Conservation (phyloP, 1,284 basidiomycete species). For the Leccinum subrobustum region DNA sequence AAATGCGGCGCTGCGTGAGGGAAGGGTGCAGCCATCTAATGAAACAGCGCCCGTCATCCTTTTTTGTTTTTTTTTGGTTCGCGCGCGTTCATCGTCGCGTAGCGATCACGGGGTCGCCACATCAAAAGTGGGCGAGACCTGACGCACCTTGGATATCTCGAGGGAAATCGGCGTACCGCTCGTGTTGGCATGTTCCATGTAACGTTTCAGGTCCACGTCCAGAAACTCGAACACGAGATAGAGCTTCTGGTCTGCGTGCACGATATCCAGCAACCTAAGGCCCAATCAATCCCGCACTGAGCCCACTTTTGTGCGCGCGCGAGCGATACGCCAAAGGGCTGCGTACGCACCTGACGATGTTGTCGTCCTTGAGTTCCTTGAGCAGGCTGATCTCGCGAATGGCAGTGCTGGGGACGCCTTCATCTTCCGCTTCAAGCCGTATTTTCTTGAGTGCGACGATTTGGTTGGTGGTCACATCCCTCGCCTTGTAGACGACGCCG, state of each 20-base stretch:
- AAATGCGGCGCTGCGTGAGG: slow-evolving; percentile 1
- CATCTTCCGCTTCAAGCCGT: slow-evolving; percentile 95
- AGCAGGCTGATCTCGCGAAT: slow-evolving; percentile 97
- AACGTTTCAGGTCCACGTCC: slow-evolving; percentile 93
- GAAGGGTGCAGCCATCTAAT: slow-evolving; percentile 7
- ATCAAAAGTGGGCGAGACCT: neutral
- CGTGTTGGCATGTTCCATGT: slow-evolving; percentile 87
- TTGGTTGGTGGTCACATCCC: slow-evolving; percentile 69
- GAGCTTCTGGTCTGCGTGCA: slow-evolving; percentile 95
- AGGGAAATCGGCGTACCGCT: slow-evolving; percentile 68
- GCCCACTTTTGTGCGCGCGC: slow-evolving; percentile 6
- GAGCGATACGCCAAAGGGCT: neutral
- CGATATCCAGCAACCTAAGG: slow-evolving; percentile 89
- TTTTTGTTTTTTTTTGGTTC: slow-evolving; percentile 6
- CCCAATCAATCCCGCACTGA: slow-evolving; percentile 6
- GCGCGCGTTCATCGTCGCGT: slow-evolving; percentile 15
- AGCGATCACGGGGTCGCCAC: slow-evolving; percentile 10
- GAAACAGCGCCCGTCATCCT: slow-evolving; percentile 21
- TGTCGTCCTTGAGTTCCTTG: slow-evolving; percentile 95
- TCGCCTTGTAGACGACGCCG: slow-evolving; percentile 96
- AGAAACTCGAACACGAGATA: slow-evolving; percentile 97
- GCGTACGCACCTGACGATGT: slow-evolving; percentile 76
- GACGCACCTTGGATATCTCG: slow-evolving; percentile 82
- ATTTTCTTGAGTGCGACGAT: slow-evolving; percentile 98
- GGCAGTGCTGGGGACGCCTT: slow-evolving; percentile 96